Evolutionary conservation across 2,329 filamentous ascomycete genomes (phyloP), one percentile per base, ranked within the genome.

Genomic region (Penicillium palitans): DNA sequence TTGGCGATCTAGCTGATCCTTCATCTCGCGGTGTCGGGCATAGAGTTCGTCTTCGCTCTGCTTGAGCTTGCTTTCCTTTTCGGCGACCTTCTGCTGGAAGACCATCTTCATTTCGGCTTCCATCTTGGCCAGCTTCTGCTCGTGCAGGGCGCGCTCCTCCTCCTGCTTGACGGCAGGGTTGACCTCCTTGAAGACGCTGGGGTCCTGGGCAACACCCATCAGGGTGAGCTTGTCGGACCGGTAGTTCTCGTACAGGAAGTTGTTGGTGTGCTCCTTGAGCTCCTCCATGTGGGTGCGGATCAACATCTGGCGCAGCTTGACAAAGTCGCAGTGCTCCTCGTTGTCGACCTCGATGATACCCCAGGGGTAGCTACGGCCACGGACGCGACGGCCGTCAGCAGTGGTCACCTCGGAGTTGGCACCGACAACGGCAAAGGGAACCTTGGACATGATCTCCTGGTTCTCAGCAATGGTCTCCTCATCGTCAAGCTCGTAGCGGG

Each of bases 91-190:
- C 78, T 99, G 95, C 79, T 98, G 95, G 91, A 99, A 99, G 69
- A 99, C 95, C 91, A 97, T 96, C 91, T 99, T 99, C 95, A 99
- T 99, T 80, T 99, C 95, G 73, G 92, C 88, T 80, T 99, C 95
- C 95, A 99, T 99, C 91, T 99, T 99, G 79, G 93, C 91, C 70
- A 99, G 91, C 85, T 99, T 99, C 85, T 97, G 93, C 82, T 99
- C 95, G 85, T 99, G 95, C 69, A 99, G 84, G 65, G 90, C 89
- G 72, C 95, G 91, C 84, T 99, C 95, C 82, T 99, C 95, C 79
- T 99, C 95, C 81, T 99, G 95, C 89, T 99, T 99, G 80, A 98
- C 95, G 47, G 95, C 93, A 64, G 95, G 95, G 86, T 99, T 99
- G 84, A 99, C 92, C 87, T 99, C 95, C 87, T 99, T 99, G 90